A percentile compares a stretch with the other conserved stretches of the same genome.
These are phyloP conservation scores for Sporothrix inflata DNA, from an alignment of 2,329 filamentous ascomycete genomes.

Conservation along the genomic window DNA sequence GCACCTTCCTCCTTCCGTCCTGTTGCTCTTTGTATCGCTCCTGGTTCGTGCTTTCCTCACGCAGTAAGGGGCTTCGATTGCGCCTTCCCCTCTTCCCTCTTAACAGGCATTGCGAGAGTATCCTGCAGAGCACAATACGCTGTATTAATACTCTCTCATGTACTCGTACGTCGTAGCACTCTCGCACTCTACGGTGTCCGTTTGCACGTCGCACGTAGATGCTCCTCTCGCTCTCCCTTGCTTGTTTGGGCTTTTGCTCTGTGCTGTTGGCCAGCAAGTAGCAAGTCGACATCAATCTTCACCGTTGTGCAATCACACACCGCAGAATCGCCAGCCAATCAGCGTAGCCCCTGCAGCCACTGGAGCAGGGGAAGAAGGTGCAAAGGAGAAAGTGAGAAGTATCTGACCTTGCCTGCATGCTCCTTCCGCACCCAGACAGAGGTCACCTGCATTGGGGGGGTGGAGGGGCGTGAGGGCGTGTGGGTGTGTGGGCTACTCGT, in stretches of 20 bases:
- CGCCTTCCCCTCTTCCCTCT: conserved; percentile 7
- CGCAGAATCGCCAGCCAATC: conserved; percentile 16
- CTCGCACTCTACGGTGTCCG: not conserved
- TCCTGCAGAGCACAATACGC: not conserved
- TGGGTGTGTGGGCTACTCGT: not conserved
- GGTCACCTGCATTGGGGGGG: conserved; percentile 25
- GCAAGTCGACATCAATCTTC: conserved; percentile 17
- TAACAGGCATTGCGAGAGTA: not conserved
- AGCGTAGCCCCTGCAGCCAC: conserved; percentile 3
- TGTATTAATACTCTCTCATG: not conserved
- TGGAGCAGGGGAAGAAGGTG: conserved; percentile 2
- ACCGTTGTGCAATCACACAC: conserved; percentile 16
- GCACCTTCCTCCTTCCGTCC: not conserved
- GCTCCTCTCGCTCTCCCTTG: not conserved
- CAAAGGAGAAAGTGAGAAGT: not conserved
- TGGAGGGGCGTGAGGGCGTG: conserved; percentile 1
- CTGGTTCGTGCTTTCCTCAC: not conserved
- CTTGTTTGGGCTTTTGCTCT: not conserved
- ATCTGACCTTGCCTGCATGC: conserved; percentile 15
- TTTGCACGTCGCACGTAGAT: not conserved
- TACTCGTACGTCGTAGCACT: not conserved
- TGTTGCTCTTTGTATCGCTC: not conserved
- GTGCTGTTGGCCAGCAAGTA: not conserved
- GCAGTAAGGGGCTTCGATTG: conserved; percentile 16
- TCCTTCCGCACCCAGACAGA: not conserved